These are phyloP conservation scores for Penicillium sp. DNA, from an alignment of 2,329 filamentous ascomycete genomes.

Conservation along the genomic window DNA sequence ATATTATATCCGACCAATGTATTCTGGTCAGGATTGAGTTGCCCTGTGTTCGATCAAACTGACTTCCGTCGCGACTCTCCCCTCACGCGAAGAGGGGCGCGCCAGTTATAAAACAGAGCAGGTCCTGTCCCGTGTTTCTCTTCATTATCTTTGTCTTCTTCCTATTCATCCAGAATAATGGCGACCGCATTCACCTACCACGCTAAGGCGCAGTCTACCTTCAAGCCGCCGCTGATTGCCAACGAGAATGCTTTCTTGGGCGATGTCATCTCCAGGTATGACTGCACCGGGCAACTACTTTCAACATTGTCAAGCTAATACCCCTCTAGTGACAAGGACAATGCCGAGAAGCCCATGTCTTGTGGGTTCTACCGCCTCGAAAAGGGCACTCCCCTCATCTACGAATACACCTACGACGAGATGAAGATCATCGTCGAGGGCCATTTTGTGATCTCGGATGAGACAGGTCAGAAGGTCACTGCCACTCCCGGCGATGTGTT, in stretches of 20 bases:
- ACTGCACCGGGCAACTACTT: background rate
- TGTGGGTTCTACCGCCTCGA: slow-evolving; percentile 64
- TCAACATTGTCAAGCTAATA: background rate
- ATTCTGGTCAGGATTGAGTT: slow-evolving; percentile 5
- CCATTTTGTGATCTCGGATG: slow-evolving; percentile 60
- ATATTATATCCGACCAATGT: slow-evolving; percentile 12
- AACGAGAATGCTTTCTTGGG: slow-evolving; percentile 65
- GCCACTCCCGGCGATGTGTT: slow-evolving; percentile 63
- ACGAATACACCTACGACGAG: slow-evolving; percentile 67
- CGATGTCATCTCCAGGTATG: slow-evolving; percentile 55
- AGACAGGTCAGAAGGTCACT: slow-evolving; percentile 56
- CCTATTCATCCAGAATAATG: slow-evolving; percentile 25
- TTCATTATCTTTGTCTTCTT: too few species aligned
- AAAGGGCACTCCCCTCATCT: slow-evolving; percentile 62
- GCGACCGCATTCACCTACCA: slow-evolving; percentile 49
- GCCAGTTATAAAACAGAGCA: background rate
- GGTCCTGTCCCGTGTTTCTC: background rate
- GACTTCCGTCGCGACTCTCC: background rate
- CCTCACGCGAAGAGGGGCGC: slow-evolving; percentile 4
- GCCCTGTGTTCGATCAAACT: slow-evolving; percentile 1
- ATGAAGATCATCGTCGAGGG: slow-evolving; percentile 71
- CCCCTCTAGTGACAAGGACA: slow-evolving; percentile 47
- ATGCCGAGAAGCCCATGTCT: slow-evolving; percentile 57
- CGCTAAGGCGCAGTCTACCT: slow-evolving; percentile 55
- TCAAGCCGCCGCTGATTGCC: slow-evolving; percentile 61